Percentiles rank a stretch among this genome's conserved stretches.
These are phyloP conservation scores for Porodaedalea pini DNA, from an alignment of 1,284 basidiomycete genomes.

Conservation along the genomic window DNA sequence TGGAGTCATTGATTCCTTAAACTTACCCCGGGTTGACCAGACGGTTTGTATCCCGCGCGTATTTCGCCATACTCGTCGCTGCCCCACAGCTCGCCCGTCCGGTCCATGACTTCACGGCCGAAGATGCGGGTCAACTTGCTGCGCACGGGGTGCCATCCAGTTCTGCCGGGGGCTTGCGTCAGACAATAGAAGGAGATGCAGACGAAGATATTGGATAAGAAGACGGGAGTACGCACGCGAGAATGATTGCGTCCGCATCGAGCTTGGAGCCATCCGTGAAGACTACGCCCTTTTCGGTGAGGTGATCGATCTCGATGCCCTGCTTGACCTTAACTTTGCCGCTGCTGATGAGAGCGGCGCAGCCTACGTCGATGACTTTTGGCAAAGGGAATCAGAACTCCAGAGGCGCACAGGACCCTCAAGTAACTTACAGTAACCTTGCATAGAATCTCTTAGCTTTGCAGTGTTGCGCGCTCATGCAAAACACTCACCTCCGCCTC, in stretches of 20 bases:
- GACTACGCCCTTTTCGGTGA: constrained; percentile 28
- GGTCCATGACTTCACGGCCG: constrained; percentile 27
- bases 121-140: constrained; percentile 21
- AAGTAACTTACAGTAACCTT: constrained; percentile 18
- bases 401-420: not conserved
- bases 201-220: not conserved
- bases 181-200: not conserved
- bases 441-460: not conserved
- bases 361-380: constrained; percentile 41
- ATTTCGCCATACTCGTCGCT: constrained; percentile 29
- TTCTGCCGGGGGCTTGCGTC: not conserved
- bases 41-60: constrained; percentile 27
- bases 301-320: constrained; percentile 30
- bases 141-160: constrained; percentile 15
- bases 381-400: not conserved
- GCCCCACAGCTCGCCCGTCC: constrained; percentile 25
- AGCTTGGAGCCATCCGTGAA: constrained; percentile 33
- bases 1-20: too few relatives aligned
- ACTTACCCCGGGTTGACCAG: constrained; percentile 35
- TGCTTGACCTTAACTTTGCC: constrained; percentile 32
- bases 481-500: constrained; percentile 29
- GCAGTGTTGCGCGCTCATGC: not conserved
- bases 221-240: constrained; percentile 23
- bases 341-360: constrained; percentile 31
- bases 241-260: constrained; percentile 33